Evolutionary conservation across 2,329 filamentous ascomycete species (phyloP).

Genomic region (Aspergillus sp.): DNA sequence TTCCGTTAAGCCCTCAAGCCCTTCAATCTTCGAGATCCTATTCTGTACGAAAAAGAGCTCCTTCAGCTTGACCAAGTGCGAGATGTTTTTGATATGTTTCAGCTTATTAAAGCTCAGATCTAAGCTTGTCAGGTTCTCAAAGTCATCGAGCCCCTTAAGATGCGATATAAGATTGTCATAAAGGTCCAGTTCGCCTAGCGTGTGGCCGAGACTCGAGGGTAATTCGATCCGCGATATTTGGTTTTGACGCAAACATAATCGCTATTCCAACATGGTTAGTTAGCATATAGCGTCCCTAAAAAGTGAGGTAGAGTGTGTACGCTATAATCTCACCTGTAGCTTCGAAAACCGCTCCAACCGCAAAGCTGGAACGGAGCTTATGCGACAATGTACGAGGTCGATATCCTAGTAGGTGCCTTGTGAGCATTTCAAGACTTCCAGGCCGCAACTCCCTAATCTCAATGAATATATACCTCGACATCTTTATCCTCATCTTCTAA

Average conservation of each 20-base stretch:
- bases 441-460: background rate
- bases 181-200: slow-evolving; percentile 81
- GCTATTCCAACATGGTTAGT: slow-evolving; percentile 34
- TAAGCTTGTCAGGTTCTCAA: slow-evolving; percentile 72
- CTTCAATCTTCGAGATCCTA: slow-evolving; percentile 85
- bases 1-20: slow-evolving; percentile 70
- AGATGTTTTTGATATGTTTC: slow-evolving; percentile 91
- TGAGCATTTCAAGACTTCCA: slow-evolving; percentile 11
- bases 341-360: slow-evolving; percentile 80
- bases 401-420: slow-evolving; percentile 62
- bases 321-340: slow-evolving; percentile 52
- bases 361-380: slow-evolving; percentile 74
- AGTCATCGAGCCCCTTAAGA: slow-evolving; percentile 76
- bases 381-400: slow-evolving; percentile 82
- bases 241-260: slow-evolving; percentile 91
- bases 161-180: slow-evolving; percentile 96
- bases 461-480: slow-evolving; percentile 44
- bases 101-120: slow-evolving; percentile 99
- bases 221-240: slow-evolving; percentile 78
- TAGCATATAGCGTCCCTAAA: background rate
- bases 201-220: slow-evolving; percentile 63
- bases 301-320: background rate
- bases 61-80: slow-evolving; percentile 71
- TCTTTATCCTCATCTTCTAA: slow-evolving; percentile 59
- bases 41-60: slow-evolving; percentile 95